Base-by-base conservation (phyloP, 352 stramenopile genomes). In the Pythium diclinum region DNA sequence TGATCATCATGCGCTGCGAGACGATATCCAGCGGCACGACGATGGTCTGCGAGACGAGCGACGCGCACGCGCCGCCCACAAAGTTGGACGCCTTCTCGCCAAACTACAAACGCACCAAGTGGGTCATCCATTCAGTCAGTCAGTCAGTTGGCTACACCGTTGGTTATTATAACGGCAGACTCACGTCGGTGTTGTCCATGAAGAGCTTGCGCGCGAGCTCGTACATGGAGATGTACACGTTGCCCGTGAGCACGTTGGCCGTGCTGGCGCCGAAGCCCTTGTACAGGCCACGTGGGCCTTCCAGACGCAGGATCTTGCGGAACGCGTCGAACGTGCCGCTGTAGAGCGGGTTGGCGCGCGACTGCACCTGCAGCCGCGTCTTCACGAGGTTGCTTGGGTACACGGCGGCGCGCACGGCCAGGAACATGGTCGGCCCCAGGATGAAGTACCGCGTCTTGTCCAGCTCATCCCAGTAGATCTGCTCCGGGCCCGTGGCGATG, bases 211-310 rank as follows among this genome's bases (percentile, higher is more conserved):
- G 83, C 34, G 83, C 79, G 53, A 93, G 82, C 57, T 95, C 88
- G 62, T 95, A 96, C 23, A 95, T 74, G 16, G 82, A 92, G 42
- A 96, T 95, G 74, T 96, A 96, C n/a, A 96, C 61, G 61, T 96
- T 95, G 21, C 88, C 88, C 4, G 83, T 92, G 48, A 94, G 57
- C 23, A 96, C 83, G 65, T 94, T 95, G 58, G 85, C 83, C 1
- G 84, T 90, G 63, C 80, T 95, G 33, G 86, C 85, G n/a, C 87
- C 83, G 48, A 96, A 95, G 21, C 88, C 88, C 61, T 94, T 95
- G 74, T 95, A 96, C 11, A 96, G 72, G 0, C 87, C 88, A 6
- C 81, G 74, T 36, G 84, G 61, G 3, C 88, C 88, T 56, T 96
- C 88, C 34, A 91, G 78, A 6, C 76, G 75, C 49, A 87, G 68